A percentile compares a stretch with the other conserved stretches of the same genome.
These are phyloP conservation scores for Ogataea paraovalis DNA, from an alignment of 805 yeast genomes.

Conservation along the genomic window DNA sequence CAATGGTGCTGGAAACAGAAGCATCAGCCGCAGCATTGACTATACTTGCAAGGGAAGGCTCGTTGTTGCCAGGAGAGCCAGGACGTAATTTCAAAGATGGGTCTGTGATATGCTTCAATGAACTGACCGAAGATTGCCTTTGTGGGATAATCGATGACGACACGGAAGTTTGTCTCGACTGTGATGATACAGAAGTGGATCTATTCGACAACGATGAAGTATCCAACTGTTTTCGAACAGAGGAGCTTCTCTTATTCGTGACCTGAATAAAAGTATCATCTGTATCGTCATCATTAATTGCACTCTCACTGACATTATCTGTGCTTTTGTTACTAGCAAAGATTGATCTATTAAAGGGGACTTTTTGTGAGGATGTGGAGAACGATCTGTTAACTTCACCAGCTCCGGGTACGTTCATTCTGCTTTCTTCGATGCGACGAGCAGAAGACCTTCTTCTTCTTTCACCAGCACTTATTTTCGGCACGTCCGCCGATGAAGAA, in stretches of 20 bases:
- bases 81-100: not conserved
- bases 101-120: conserved; percentile 10
- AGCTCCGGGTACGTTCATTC: conserved; percentile 21
- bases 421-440: conserved; percentile 19
- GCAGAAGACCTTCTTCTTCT: conserved; percentile 25
- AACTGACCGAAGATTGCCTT: conserved; percentile 1
- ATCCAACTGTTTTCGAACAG: conserved; percentile 14
- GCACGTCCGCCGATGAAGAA: not conserved
- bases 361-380: not conserved
- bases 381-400: conserved; percentile 6
- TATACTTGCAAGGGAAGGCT: conserved; percentile 1
- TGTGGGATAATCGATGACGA: not conserved
- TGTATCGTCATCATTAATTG: conserved; percentile 24
- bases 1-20: not conserved
- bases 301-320: conserved; percentile 14
- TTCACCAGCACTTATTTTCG: conserved; percentile 9
- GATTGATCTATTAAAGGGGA: not conserved
- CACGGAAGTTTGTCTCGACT: no score
- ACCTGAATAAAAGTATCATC: conserved; percentile 35
- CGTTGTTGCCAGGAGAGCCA: not conserved
- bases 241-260: conserved; percentile 28
- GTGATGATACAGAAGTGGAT: no score
- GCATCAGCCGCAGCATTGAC: conserved; percentile 7
- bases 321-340: not conserved
- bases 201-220: no score